These are phyloP conservation scores for Lophiostoma macrostomum DNA, from an alignment of 495 filamentous ascomycete species.

Conservation along the genomic window DNA sequence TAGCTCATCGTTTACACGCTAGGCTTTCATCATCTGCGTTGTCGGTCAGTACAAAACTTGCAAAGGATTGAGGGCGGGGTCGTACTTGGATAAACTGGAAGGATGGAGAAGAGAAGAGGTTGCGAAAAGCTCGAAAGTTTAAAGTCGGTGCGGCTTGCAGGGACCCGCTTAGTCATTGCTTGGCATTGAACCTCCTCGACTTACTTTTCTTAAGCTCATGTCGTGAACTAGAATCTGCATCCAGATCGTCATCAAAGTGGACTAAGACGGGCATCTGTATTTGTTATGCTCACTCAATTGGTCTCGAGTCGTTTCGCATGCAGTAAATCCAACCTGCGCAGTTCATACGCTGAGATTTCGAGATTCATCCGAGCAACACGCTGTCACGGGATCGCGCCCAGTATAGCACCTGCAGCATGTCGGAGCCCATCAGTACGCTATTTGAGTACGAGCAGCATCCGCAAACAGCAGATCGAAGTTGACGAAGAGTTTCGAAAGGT, in stretches of 20 bases:
- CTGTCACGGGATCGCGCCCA: constrained; percentile 16
- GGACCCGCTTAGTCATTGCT: constrained; percentile 24
- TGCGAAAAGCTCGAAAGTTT: constrained; percentile 6
- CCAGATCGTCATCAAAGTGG: background rate
- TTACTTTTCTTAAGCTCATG: background rate
- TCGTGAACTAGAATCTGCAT: background rate
- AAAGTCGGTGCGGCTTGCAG: background rate
- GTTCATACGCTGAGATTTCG: constrained; percentile 46
- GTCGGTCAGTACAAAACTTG: constrained; percentile 13
- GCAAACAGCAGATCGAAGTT: background rate
- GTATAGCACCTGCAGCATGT: constrained; percentile 19
- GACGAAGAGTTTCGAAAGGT: constrained; percentile 1
- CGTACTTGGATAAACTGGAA: constrained; percentile 97
- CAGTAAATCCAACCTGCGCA: constrained; percentile 21
- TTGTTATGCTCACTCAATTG: background rate
- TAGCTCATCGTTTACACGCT: constrained; percentile 86
- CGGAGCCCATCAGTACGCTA: background rate
- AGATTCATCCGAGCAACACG: constrained; percentile 39
- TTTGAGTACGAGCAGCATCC: background rate
- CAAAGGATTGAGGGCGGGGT: constrained; percentile 21
- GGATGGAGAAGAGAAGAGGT: constrained; percentile 73
- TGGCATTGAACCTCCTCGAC: background rate
- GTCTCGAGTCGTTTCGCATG: background rate
- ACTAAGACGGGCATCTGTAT: too few species aligned
- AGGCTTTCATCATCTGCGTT: constrained; percentile 96